phyloP scores from a whole-genome alignment of 2,329 filamentous ascomycete genomes.

The Talaromyces piceae region DNA sequence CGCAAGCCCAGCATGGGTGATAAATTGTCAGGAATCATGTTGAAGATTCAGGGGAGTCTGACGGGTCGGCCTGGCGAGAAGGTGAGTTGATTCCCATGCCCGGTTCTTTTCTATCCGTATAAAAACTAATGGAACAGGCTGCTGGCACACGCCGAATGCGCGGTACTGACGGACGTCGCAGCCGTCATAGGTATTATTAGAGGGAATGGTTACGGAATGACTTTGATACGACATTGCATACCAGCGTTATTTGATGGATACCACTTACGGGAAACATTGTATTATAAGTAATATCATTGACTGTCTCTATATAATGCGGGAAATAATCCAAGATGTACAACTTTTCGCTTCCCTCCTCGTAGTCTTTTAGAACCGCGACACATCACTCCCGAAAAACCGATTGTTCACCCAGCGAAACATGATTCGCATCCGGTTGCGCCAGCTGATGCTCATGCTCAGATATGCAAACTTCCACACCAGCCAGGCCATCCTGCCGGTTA shows the following conservation, averaged over 20 bases:
- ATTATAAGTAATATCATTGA: too few relatives aligned
- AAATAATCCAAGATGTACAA: neutral
- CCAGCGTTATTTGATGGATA: too few relatives aligned
- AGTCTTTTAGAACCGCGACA: slow-evolving; percentile 33
- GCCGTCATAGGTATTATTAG: slow-evolving; percentile 14
- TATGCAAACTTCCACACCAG: slow-evolving; percentile 41
- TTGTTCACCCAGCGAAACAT: slow-evolving; percentile 37
- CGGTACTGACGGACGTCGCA: slow-evolving; percentile 63
- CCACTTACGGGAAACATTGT: too few relatives aligned
- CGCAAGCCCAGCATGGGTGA: slow-evolving; percentile 64
- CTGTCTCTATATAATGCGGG: neutral
- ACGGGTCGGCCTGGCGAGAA: slow-evolving; percentile 64
- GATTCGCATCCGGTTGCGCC: slow-evolving; percentile 38
- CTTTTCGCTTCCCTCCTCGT: neutral
- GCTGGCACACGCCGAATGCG: slow-evolving; percentile 67
- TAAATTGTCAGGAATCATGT: slow-evolving; percentile 68
- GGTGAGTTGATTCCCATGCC: slow-evolving; percentile 34
- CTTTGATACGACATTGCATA: neutral
- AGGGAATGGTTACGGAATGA: neutral
- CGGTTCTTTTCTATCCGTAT: neutral
- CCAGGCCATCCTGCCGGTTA: slow-evolving; percentile 35
- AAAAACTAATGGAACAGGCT: slow-evolving; percentile 42
- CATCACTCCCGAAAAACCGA: slow-evolving; percentile 36
- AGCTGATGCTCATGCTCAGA: slow-evolving; percentile 41
- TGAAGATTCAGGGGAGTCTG: slow-evolving; percentile 64